Percentiles rank a stretch among this genome's conserved stretches.
phyloP scores from a whole-genome alignment of 2,329 filamentous ascomycete species.

The Nemania serpens region DNA sequence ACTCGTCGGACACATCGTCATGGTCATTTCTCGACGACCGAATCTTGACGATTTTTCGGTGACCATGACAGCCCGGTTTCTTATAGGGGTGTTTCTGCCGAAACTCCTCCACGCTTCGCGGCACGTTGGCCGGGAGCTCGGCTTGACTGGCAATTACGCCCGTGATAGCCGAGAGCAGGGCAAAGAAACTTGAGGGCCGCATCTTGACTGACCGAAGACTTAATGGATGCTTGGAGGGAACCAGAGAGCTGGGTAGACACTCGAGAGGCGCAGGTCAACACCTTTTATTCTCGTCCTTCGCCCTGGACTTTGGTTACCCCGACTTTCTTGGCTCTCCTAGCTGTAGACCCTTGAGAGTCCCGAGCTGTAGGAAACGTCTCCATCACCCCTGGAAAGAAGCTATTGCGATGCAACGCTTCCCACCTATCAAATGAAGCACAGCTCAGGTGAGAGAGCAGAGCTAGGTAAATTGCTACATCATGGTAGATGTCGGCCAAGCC shows the following conservation, averaged over 20 bases:
- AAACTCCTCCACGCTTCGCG: slow-evolving; percentile 46
- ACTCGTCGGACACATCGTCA: slow-evolving; percentile 61
- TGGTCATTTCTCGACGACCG: slow-evolving; percentile 56
- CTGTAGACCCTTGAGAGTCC: background rate
- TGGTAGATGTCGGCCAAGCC: background rate
- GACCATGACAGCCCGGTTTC: slow-evolving; percentile 24
- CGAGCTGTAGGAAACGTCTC: background rate
- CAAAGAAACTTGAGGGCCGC: slow-evolving; percentile 32
- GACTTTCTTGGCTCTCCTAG: background rate
- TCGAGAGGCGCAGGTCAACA: background rate
- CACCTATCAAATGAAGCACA: slow-evolving; percentile 14
- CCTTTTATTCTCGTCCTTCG: slow-evolving; percentile 10
- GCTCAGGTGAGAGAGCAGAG: background rate
- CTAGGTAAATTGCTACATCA: slow-evolving; percentile 14
- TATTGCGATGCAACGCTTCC: slow-evolving; percentile 11
- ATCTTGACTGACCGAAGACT: slow-evolving; percentile 24
- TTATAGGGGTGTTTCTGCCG: slow-evolving; percentile 46
- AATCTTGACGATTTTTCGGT: slow-evolving; percentile 50
- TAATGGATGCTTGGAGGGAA: background rate
- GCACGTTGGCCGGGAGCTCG: slow-evolving; percentile 42
- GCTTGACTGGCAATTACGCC: slow-evolving; percentile 31
- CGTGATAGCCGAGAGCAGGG: slow-evolving; percentile 33
- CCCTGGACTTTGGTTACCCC: background rate
- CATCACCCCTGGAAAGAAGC: background rate
- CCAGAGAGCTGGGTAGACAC: slow-evolving; percentile 1